A percentile compares a stretch with the other conserved stretches of the same genome.
Conservation (phyloP, 1,139 yeast species). For the Kazachstania sp. region DNA sequence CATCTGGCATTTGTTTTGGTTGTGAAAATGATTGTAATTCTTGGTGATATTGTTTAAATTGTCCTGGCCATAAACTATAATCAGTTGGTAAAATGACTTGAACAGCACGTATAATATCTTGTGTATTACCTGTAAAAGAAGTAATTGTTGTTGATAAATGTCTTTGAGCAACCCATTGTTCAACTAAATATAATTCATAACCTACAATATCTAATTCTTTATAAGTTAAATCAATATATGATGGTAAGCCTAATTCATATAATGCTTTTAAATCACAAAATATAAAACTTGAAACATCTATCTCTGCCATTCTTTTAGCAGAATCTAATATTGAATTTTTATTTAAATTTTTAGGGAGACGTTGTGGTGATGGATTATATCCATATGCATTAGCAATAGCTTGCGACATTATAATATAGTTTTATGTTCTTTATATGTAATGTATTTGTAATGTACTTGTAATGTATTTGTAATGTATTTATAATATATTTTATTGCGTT, state of each 20-base stretch:
- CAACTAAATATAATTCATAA: slow-evolving; percentile 81
- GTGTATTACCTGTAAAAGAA: slow-evolving; percentile 74
- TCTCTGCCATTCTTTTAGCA: slow-evolving; percentile 2
- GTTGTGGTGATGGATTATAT: background rate
- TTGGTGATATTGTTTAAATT: slow-evolving; percentile 52
- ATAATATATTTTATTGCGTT: too few species aligned
- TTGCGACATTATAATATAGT: slow-evolving; percentile 5
- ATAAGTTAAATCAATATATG: slow-evolving; percentile 35
- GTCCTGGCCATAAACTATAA: slow-evolving; percentile 47
- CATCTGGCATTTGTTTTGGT: slow-evolving; percentile 42
- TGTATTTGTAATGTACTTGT: too few species aligned
- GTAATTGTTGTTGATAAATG: slow-evolving; percentile 60
- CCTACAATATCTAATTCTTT: slow-evolving; percentile 49
- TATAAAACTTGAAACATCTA: slow-evolving; percentile 26
- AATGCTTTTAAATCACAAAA: slow-evolving; percentile 49
- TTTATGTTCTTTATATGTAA: too few species aligned
- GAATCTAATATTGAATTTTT: background rate
- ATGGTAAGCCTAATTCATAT: slow-evolving; percentile 37
- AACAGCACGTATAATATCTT: slow-evolving; percentile 53
- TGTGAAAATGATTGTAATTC: slow-evolving; percentile 54
- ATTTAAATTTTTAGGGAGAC: background rate
- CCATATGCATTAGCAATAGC: slow-evolving; percentile 6
- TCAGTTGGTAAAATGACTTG: slow-evolving; percentile 54
- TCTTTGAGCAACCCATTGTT: slow-evolving; percentile 84
- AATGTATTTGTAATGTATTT: too few species aligned